These are phyloP conservation scores for Pelagophyceae sp. DNA, from an alignment of 352 stramenopile genomes.

Conservation along the genomic window DNA sequence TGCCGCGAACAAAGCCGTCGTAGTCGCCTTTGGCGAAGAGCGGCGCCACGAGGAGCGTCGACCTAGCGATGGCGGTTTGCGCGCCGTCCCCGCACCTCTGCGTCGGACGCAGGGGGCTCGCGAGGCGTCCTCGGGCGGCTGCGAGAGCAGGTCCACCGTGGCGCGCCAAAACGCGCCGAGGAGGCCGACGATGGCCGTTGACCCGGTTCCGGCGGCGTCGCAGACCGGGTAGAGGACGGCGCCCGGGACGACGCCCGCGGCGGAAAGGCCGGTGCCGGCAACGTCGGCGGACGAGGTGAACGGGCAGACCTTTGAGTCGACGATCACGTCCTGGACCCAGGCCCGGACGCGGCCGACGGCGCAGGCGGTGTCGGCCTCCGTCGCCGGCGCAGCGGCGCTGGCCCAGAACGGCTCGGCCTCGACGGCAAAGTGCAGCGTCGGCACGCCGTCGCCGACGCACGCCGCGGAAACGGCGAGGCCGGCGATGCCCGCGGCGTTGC, in stretches of 20 bases:
- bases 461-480: too few species aligned
- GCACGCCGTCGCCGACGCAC: too few species aligned
- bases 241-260: not conserved
- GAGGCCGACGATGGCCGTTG: not conserved
- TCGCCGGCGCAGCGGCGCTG: too few species aligned
- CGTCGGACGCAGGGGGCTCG: too few species aligned
- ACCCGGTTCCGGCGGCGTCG: not conserved
- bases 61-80: too few species aligned
- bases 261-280: not conserved
- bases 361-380: too few species aligned
- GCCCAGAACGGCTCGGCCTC: too few species aligned
- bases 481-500: too few species aligned
- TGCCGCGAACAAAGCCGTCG: not conserved
- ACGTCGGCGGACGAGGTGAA: not conserved
- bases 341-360: too few species aligned
- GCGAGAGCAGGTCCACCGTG: not conserved
- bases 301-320: conserved; percentile 14
- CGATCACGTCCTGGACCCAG: conserved; percentile 15
- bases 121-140: not conserved
- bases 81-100: too few species aligned
- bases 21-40: not conserved
- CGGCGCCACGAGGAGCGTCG: not conserved
- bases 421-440: too few species aligned
- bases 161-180: not conserved
- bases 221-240: not conserved